Evolutionary conservation across 768 basidiomycete species (phyloP).

Genomic region (Termitomyces heimii): DNA sequence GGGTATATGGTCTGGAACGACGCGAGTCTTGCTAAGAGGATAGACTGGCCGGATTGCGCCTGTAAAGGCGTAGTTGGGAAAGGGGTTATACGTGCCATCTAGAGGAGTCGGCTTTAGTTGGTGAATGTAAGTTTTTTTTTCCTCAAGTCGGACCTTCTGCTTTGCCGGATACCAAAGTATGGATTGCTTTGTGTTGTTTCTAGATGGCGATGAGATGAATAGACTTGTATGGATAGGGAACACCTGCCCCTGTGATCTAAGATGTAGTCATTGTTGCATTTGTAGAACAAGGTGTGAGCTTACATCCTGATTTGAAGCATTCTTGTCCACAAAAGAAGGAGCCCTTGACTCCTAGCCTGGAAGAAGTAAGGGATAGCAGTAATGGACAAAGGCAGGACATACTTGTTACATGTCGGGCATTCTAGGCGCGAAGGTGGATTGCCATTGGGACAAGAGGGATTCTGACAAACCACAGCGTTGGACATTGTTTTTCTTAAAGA

Average conservation of each 20-base stretch:
- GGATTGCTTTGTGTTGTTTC: constrained; percentile 82
- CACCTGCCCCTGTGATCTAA: constrained; percentile 19
- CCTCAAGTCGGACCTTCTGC: constrained; percentile 12
- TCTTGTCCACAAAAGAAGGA: constrained; percentile 94
- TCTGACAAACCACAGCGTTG: constrained; percentile 51
- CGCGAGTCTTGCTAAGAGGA: constrained; percentile 75
- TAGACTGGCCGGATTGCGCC: constrained; percentile 79
- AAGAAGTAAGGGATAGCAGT: constrained; percentile 12
- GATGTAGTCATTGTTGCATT: background rate
- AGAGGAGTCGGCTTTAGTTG: background rate
- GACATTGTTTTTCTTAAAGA: background rate
- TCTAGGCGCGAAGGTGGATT: constrained; percentile 84
- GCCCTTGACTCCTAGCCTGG: constrained; percentile 72
- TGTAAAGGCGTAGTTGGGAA: constrained; percentile 71
- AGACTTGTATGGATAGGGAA: background rate
- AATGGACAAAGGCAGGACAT: constrained; percentile 18
- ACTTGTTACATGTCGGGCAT: constrained; percentile 95
- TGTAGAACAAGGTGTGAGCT: constrained; percentile 25
- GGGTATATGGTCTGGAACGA: constrained; percentile 77
- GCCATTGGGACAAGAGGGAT: constrained; percentile 65
- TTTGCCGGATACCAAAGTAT: constrained; percentile 44
- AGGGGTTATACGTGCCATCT: constrained; percentile 81
- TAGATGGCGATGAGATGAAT: constrained; percentile 20
- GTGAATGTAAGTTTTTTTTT: constrained; percentile 11
- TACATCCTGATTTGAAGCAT: constrained; percentile 94